Base-by-base conservation (phyloP, 2,329 filamentous ascomycete species). In the Calonectria leucothoes region DNA sequence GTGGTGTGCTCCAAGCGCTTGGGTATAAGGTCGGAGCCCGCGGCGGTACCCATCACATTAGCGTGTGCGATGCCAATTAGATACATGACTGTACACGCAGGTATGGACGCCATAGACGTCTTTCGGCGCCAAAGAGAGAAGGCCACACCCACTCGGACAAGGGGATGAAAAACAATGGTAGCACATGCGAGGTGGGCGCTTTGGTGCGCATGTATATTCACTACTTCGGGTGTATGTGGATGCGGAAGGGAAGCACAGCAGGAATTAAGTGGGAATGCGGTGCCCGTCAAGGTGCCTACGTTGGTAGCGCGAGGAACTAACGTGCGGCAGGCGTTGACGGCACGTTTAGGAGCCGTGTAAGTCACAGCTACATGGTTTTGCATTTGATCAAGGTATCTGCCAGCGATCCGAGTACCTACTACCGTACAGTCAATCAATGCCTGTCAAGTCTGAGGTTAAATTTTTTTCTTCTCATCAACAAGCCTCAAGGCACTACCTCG, bases 251-350 rank as follows among this genome's bases (percentile, higher is more conserved):
- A 49, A 69, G 67, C 67, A 48, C 39, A 31, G 42, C 42, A 52
- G 57, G 45, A 69, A 73, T 42, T 61, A 59, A 57, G 70, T 72
- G 71, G 66, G 45, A 61, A 69, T 51, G 20, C 29, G 61, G 37
- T 73, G 61, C 39, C 71, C 67, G 61, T 66, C 69, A 65, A 70
- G 71, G 71, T 72, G 65, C 33, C 25, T 63, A 61, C 48, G 27
- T 59, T 39, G 49, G 63, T 67, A 71, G 64, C 66, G 55, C 49
- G 57, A 48, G 65, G 33, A 23, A 39, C 57, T 69, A 69, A 72
- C 20, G 31, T 69, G 48, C 70, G 49, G 65, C 66, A 69, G 48
- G 70, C 57, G 65, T 64, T 72, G 49, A 51, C 64, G 57, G 70
- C 39, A 42, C 29, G 66, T 39, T 25, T 69, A 35, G 15, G 57